Evolutionary conservation across 2,329 filamentous ascomycete genomes (phyloP).

Genomic region (Sclerotinia nivalis): DNA sequence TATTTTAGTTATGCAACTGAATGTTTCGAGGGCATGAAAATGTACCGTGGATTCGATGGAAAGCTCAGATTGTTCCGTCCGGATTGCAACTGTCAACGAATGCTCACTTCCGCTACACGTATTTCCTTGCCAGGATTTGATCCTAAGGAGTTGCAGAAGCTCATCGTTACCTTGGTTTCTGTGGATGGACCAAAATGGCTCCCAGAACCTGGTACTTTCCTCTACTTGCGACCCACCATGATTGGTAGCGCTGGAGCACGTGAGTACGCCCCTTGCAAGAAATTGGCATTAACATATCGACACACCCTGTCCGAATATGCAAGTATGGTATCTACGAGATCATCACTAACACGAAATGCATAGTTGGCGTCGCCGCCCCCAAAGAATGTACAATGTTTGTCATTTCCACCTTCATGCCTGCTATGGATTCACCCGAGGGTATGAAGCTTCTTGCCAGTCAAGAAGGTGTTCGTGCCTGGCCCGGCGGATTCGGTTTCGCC

Average conservation of each 20-base stretch:
- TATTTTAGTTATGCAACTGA: conserved; percentile 69
- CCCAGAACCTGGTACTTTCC: conserved; percentile 68
- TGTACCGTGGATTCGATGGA: conserved; percentile 72
- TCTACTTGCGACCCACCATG: conserved; percentile 79
- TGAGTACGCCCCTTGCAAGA: conserved; percentile 10
- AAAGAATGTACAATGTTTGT: conserved; percentile 87
- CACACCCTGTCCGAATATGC: not conserved
- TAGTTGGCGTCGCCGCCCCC: conserved; percentile 74
- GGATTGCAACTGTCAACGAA: conserved; percentile 53
- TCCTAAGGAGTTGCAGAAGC: conserved; percentile 68
- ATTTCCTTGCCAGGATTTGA: conserved; percentile 76
- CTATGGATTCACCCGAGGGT: conserved; percentile 54
- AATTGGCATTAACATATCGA: not conserved
- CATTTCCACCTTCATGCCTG: conserved; percentile 65
- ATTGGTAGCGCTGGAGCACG: conserved; percentile 76
- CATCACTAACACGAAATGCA: not conserved
- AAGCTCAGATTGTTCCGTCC: conserved; percentile 65
- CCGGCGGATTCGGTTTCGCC: conserved; percentile 86
- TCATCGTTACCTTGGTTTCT: conserved; percentile 70
- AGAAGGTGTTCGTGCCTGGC: conserved; percentile 87
- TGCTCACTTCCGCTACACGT: conserved; percentile 58
- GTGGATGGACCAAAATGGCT: conserved; percentile 79
- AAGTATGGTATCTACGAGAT: not conserved
- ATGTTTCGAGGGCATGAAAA: conserved; percentile 87
- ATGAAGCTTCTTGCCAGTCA: conserved; percentile 76